Conservation (phyloP, 2,329 filamentous ascomycete genomes). For the Fusarium dlaminii region DNA sequence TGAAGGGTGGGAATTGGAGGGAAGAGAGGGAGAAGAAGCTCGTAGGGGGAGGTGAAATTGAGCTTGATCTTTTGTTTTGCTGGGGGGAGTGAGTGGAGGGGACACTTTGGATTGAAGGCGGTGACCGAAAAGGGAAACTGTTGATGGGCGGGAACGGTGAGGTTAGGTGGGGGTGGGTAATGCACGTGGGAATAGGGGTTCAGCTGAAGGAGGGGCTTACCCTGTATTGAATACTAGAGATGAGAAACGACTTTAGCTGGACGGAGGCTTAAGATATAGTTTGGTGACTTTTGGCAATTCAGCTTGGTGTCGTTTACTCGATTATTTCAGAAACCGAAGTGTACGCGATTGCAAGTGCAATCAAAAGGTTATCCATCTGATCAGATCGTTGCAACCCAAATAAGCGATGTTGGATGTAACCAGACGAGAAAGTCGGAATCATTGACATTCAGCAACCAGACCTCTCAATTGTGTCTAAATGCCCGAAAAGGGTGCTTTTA, state of each 20-base stretch:
- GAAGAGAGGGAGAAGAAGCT: constrained; percentile 6
- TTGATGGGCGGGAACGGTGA: constrained; percentile 12
- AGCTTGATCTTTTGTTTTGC: constrained; percentile 20
- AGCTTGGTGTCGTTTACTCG: not conserved
- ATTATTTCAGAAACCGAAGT: not conserved
- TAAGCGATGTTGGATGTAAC: not conserved
- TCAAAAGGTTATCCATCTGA: not conserved
- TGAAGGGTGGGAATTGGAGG: not conserved
- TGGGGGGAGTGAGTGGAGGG: constrained; percentile 18
- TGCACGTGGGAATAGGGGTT: constrained; percentile 32
- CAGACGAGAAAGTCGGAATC: too few relatives aligned
- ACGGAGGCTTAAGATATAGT: not conserved
- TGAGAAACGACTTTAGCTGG: not conserved
- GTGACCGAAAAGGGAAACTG: constrained; percentile 35
- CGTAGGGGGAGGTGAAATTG: constrained; percentile 11
- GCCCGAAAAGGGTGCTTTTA: not conserved
- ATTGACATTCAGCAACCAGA: too few relatives aligned
- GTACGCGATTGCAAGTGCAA: not conserved
- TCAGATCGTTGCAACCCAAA: not conserved
- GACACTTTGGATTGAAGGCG: constrained; percentile 37
- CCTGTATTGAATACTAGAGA: constrained; percentile 6
- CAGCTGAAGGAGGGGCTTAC: constrained; percentile 16
- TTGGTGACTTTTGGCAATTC: too few relatives aligned
- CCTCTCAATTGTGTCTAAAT: too few relatives aligned
- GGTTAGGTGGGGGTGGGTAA: constrained; percentile 16